These are phyloP conservation scores for Chrysoporthe deuterocubensis DNA, from an alignment of 2,329 filamentous ascomycete genomes.

Conservation along the genomic window DNA sequence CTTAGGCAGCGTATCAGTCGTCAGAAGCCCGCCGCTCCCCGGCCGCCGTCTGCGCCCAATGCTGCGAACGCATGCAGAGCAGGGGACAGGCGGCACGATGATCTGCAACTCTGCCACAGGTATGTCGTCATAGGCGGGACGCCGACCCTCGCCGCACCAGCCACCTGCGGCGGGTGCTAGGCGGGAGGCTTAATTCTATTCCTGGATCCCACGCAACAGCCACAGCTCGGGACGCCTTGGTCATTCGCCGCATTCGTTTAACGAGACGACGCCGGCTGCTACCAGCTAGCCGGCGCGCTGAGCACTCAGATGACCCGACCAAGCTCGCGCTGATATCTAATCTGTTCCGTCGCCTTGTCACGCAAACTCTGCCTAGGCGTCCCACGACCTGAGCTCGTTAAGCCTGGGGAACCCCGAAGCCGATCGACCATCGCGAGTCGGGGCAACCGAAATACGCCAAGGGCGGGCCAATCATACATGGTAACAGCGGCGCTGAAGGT, in stretches of 20 bases:
- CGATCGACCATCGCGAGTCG: neutral
- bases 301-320: neutral
- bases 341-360: neutral
- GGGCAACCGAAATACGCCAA: neutral
- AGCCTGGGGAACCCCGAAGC: neutral
- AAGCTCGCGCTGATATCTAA: neutral
- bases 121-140: constrained; percentile 1
- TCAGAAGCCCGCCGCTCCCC: neutral
- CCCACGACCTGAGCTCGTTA: neutral
- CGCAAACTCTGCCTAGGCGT: neutral
- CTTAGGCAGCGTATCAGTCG: neutral
- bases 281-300: neutral
- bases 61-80: neutral
- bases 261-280: neutral
- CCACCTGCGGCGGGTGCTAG: neutral
- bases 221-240: constrained; percentile 1
- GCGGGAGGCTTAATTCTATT: constrained; percentile 8
- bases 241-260: neutral
- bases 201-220: constrained; percentile 2
- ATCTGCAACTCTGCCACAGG: constrained; percentile 9
- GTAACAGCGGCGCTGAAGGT: neutral
- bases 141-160: neutral
- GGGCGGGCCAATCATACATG: neutral
- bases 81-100: neutral
- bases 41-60: neutral